Evolutionary conservation across 1,284 basidiomycete genomes (phyloP).

Genomic region (Schizophyllum amplum): DNA sequence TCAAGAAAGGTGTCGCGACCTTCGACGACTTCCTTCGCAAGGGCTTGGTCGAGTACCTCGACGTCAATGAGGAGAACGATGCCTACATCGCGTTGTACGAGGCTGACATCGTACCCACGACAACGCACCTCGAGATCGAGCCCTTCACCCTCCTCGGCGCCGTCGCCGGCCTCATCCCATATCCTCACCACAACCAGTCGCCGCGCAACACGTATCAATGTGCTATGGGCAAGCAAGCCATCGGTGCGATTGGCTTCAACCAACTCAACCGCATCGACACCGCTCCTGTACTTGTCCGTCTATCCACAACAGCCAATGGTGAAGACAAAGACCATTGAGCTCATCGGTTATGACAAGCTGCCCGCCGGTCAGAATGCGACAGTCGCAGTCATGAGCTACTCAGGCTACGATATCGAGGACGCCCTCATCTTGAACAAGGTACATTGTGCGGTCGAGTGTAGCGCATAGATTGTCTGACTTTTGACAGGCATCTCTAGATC

Average conservation of each 20-base stretch:
- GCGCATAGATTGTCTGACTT: slow-evolving; percentile 11
- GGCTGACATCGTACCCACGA: slow-evolving; percentile 70
- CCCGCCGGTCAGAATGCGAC: slow-evolving; percentile 99
- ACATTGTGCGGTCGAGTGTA: slow-evolving; percentile 8
- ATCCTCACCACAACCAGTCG: slow-evolving; percentile 99
- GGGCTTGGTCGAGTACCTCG: slow-evolving; percentile 98
- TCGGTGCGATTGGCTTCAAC: slow-evolving; percentile 98
- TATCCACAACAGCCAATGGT: slow-evolving; percentile 99
- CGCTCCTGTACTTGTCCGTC: slow-evolving; percentile 95
- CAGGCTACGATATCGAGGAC: slow-evolving; percentile 99
- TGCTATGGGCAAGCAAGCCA: slow-evolving; percentile 99
- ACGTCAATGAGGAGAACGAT: slow-evolving; percentile 99
- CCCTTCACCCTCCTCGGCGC: slow-evolving; percentile 98
- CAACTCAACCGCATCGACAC: slow-evolving; percentile 98
- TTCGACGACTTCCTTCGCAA: slow-evolving; percentile 95
- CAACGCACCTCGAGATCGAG: slow-evolving; percentile 97
- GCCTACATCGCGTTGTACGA: slow-evolving; percentile 96
- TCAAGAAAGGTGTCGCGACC: slow-evolving; percentile 73
- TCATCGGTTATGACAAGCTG: slow-evolving; percentile 93
- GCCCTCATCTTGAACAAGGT: slow-evolving; percentile 95
- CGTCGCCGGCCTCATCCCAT: slow-evolving; percentile 97
- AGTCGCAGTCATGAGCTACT: slow-evolving; percentile 98
- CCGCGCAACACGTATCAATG: slow-evolving; percentile 99
- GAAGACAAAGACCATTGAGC: slow-evolving; percentile 96
- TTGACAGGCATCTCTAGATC: slow-evolving; percentile 83